Percentiles rank a stretch among this genome's conserved stretches.
Evolutionary conservation across 768 basidiomycete species (phyloP).

Genomic region (Piloderma croceum): DNA sequence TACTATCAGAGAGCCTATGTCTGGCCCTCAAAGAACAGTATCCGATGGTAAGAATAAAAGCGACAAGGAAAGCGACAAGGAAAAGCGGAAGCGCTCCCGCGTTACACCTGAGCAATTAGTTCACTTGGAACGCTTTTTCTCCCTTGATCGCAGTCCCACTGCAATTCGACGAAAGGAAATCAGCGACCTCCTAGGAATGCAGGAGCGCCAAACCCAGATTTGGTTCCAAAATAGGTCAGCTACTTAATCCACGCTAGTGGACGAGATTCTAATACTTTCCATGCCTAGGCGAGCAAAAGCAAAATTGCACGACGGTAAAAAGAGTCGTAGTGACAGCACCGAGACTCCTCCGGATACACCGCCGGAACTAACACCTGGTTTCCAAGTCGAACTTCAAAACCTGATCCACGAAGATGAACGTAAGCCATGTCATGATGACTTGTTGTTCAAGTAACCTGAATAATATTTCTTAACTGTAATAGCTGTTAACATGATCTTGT

Average conservation of each 20-base stretch:
- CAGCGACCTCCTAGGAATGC: constrained; percentile 69
- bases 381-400: constrained; percentile 54
- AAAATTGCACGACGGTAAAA: constrained; percentile 62
- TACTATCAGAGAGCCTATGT: constrained; percentile 23
- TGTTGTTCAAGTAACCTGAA: neutral
- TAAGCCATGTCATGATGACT: constrained; percentile 33
- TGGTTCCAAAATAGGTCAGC: constrained; percentile 84
- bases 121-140: constrained; percentile 67
- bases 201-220: constrained; percentile 83
- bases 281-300: constrained; percentile 70
- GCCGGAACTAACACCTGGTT: constrained; percentile 45
- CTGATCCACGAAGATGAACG: constrained; percentile 75
- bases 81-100: constrained; percentile 70
- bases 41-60: constrained; percentile 19
- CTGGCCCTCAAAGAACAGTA: constrained; percentile 31
- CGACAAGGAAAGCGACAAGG: constrained; percentile 33
- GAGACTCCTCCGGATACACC: constrained; percentile 43
- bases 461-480: constrained; percentile 3
- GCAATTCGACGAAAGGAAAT: constrained; percentile 69
- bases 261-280: neutral
- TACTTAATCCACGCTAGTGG: neutral
- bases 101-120: constrained; percentile 78
- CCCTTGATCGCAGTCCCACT: constrained; percentile 65
- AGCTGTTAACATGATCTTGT: constrained; percentile 76
- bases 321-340: constrained; percentile 28